Evolutionary conservation across 768 basidiomycete genomes (phyloP).

Genomic region (Panaeolus papilionaceus): DNA sequence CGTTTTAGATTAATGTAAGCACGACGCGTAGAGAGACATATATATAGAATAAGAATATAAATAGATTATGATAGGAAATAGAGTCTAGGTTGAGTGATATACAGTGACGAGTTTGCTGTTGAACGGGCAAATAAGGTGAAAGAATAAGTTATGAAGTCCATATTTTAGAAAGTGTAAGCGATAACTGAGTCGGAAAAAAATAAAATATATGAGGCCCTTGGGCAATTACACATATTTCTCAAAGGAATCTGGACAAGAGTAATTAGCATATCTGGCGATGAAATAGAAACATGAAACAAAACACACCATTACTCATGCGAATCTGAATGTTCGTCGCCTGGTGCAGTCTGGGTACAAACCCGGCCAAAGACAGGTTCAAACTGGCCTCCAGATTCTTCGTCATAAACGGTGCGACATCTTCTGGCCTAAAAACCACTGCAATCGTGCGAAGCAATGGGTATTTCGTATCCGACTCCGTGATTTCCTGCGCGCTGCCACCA

Average conservation of each 20-base stretch:
- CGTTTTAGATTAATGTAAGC: constrained; percentile 1
- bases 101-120: not conserved
- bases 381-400: not conserved
- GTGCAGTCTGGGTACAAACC: not conserved
- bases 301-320: not conserved
- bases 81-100: not conserved
- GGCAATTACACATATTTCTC: not conserved
- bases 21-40: not conserved
- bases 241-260: not conserved
- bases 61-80: not conserved
- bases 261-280: not conserved
- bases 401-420: constrained; percentile 1
- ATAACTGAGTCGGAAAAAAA: not conserved
- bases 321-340: constrained; percentile 1
- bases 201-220: not conserved
- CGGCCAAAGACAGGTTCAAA: not conserved
- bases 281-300: not conserved
- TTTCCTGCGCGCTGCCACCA: not conserved
- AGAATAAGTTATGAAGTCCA: not conserved
- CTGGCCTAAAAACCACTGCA: not conserved
- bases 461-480: not conserved
- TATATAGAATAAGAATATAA: not conserved
- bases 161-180: not conserved
- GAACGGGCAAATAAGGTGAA: not conserved
- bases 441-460: not conserved